Evolutionary conservation across 1,284 basidiomycete species (phyloP), one percentile per base, ranked within the genome.

Genomic region (Cryptococcus sp.): DNA sequence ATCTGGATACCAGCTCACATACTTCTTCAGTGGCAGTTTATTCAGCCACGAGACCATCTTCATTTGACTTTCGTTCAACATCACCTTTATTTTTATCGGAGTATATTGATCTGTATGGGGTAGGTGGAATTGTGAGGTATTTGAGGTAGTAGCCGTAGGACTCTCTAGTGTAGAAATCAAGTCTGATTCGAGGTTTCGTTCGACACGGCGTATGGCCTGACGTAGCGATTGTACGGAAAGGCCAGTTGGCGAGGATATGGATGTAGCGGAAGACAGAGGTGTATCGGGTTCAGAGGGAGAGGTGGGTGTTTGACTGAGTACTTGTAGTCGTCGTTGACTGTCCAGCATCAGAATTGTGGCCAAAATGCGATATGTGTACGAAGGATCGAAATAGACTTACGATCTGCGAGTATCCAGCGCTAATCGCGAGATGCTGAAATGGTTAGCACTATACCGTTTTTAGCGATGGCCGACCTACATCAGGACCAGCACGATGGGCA

Each of bases 401-500:
- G 68, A 70, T 57, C 64, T 58, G 8, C 57, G 50, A 6, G 65
- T 66, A 54, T 72, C 71, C 5, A 74, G 60, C 2, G 60, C 58
- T 53, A 69, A 62, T 37, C 72, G 65, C 13, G 55, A 36, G 5
- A 70, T 35, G 30, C 66, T 68, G 50, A 4, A 32, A 8, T 47
- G 32, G 42, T 42, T 45, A 36, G 13, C 38, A 11, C 30, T 5
- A 42, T 5, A 15, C 13, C 4, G 5, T 10, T n/a, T 5, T 13
- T 8, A n/a, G 42, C 30, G 4, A 51, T 4, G 43, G 38, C 4
- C 14, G 8, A 32, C 66, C 48, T 35, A 68, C 63, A 71, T 63
- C 6, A 73, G 62, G 4, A 65, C 77, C 31, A 89, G 35, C 47
- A 85, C 56, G 4, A 74, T 13, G 11, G 73, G 70, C n/a, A 71